A percentile compares a stretch with the other conserved stretches of the same genome.
Evolutionary conservation across 176 grass and related monocot species (phyloP).

Genomic region (Tillandsia leiboldiana): DNA sequence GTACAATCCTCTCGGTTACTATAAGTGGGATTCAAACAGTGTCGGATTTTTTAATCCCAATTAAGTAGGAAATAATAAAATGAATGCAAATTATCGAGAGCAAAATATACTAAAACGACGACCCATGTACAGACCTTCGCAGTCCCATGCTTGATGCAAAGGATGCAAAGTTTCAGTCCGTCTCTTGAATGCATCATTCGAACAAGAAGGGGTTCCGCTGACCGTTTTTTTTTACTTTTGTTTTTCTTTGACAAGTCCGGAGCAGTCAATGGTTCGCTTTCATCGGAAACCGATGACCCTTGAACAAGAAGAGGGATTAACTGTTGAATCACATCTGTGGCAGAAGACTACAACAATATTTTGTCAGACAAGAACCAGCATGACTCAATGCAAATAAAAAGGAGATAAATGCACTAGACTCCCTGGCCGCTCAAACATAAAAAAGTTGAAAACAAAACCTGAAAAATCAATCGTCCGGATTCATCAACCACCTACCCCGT

Average conservation of each 20-base stretch:
- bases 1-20: too few relatives aligned
- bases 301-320: conserved; percentile 62
- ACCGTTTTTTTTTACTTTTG: conserved; percentile 72
- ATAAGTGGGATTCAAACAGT: too few relatives aligned
- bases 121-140: conserved; percentile 38
- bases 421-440: too few relatives aligned
- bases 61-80: background rate
- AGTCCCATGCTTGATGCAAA: conserved; percentile 72
- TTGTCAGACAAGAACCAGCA: conserved; percentile 4
- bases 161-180: conserved; percentile 62
- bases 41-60: too few relatives aligned
- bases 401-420: too few relatives aligned
- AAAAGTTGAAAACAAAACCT: too few relatives aligned
- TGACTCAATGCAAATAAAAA: background rate
- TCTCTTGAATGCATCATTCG: conserved; percentile 70
- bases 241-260: conserved; percentile 48
- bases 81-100: background rate
- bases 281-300: conserved; percentile 49
- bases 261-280: conserved; percentile 31
- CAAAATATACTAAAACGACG: background rate
- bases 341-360: conserved; percentile 54
- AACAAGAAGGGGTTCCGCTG: conserved; percentile 64
- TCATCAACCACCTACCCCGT: too few relatives aligned
- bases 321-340: conserved; percentile 61
- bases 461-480: too few relatives aligned